Evolutionary conservation across 331 rosid genomes (phyloP), one percentile per base, ranked within the genome.

Genomic region (Erythrophleum ivorense): DNA sequence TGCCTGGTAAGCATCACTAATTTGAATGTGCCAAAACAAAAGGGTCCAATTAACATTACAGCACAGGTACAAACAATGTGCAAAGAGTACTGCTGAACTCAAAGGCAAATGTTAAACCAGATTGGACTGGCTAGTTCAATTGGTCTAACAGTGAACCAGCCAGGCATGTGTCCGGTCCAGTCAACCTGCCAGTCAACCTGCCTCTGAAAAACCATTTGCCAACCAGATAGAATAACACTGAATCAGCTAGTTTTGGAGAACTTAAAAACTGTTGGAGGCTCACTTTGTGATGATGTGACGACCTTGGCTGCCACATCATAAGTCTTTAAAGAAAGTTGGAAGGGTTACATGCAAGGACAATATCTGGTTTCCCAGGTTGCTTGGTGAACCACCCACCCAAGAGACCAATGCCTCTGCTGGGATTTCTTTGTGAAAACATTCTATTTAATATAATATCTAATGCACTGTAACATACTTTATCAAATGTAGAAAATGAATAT

Each of bases 1-100:
- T 78, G 74, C 62, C 52, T n/a, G 49, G 40, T 21, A 52, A 81
- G 36, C 36, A 58, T 33, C 59, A 66, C 72, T 67, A 41, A 77
- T 64, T 68, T 33, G 18, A 24, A 24, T 24, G 66, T 76, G 78
- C 2, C 69, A 66, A 73, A 64, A 72, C 49, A 59, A 29, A 18
- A 65, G 33, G 76, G 13, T 18, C 12, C 38, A 9, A 9, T 33
- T 34, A 9, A 21, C 29, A 11, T 38, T 74, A 50, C 31, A 59
- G 48, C 45, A 38, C 14, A 76, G 9, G 31, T 36, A 76, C 48
- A 41, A 18, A 19, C 31, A 60, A 8, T 34, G 24, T 14, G 41
- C 58, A 9, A 18, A 59, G 19, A 63, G 50, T 7, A 29, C 75
- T 43, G 45, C 76, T 62, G 31, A 76, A 19, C 52, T 46, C 8